A percentile compares a stretch with the other conserved stretches of the same genome.
Evolutionary conservation across 805 yeast genomes (phyloP).

Genomic region (Barnettozyma salicaria): DNA sequence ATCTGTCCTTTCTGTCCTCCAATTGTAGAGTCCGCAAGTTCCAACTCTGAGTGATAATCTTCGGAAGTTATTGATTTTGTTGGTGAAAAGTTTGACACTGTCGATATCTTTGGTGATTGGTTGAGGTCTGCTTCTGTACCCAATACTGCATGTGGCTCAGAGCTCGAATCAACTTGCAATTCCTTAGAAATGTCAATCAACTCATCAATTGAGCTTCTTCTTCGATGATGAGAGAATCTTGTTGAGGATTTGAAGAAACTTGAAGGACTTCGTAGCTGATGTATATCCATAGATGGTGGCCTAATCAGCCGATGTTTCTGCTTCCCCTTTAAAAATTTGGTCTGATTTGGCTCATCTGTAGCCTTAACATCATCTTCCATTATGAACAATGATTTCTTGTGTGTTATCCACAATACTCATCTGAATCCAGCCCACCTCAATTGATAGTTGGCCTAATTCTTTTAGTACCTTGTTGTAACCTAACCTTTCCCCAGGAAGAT

Average conservation of each 20-base stretch:
- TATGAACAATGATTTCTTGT: too few relatives aligned
- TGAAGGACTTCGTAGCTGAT: conserved; percentile 8
- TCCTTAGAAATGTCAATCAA: conserved; percentile 1
- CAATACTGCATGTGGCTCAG: conserved; percentile 1
- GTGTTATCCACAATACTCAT: too few relatives aligned
- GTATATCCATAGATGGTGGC: conserved; percentile 7
- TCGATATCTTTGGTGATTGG: conserved; percentile 12
- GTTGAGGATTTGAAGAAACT: conserved; percentile 7
- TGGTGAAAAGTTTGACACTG: conserved; percentile 20
- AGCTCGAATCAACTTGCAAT: conserved; percentile 1
- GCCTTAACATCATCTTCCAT: too few relatives aligned
- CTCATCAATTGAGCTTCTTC: conserved; percentile 8
- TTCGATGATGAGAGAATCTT: conserved; percentile 5
- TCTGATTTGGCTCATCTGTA: neutral
- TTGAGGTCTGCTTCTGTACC: too few relatives aligned
- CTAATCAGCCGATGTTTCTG: conserved; percentile 4
- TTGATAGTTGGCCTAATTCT: too few relatives aligned
- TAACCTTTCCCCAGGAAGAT: too few relatives aligned
- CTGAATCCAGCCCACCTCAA: too few relatives aligned
- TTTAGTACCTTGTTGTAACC: too few relatives aligned
- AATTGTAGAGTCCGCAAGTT: neutral
- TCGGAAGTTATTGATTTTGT: conserved; percentile 16
- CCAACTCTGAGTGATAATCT: conserved; percentile 1
- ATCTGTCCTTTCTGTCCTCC: conserved; percentile 3
- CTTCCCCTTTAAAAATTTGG: neutral